Evolutionary conservation across 306 rosid species (phyloP).

Genomic region (Dicorynia guianensis): DNA sequence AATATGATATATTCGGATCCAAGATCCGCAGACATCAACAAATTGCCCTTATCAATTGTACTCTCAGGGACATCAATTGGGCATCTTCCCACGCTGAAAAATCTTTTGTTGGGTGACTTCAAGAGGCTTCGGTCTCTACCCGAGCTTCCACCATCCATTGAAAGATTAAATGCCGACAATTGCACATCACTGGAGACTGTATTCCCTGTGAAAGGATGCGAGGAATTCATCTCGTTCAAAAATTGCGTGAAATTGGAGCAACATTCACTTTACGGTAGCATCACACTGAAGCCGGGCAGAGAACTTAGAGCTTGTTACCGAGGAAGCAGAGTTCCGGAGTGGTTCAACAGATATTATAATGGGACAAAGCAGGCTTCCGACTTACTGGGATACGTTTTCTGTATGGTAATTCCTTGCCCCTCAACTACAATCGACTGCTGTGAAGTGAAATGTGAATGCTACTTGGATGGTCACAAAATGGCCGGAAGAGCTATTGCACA

Average conservation of each 20-base stretch:
- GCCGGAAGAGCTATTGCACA: no score
- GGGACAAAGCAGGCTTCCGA: conserved; percentile 1
- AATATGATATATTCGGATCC: background rate
- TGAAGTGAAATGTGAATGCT: no score
- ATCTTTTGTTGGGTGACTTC: background rate
- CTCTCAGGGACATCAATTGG: conserved; percentile 23
- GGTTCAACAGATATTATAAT: conserved; percentile 1
- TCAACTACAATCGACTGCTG: no score
- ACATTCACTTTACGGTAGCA: conserved; percentile 8
- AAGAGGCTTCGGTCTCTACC: conserved; percentile 39
- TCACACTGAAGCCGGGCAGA: conserved; percentile 10
- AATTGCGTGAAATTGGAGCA: conserved; percentile 14
- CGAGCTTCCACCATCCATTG: conserved; percentile 30
- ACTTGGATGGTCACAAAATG: no score
- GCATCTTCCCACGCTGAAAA: conserved; percentile 19
- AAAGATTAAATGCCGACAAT: conserved; percentile 30
- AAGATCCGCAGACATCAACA: background rate
- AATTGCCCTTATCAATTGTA: conserved; percentile 38
- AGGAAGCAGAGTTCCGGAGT: conserved; percentile 32
- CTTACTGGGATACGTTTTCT: no score
- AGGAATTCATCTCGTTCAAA: conserved; percentile 1
- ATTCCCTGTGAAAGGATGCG: conserved; percentile 11
- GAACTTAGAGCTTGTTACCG: conserved; percentile 19
- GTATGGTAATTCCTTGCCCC: no score
- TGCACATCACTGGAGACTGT: conserved; percentile 9